Evolutionary conservation across 352 stramenopile genomes (phyloP), one percentile per base, ranked within the genome.

Genomic region (Blastocystis sp.): DNA sequence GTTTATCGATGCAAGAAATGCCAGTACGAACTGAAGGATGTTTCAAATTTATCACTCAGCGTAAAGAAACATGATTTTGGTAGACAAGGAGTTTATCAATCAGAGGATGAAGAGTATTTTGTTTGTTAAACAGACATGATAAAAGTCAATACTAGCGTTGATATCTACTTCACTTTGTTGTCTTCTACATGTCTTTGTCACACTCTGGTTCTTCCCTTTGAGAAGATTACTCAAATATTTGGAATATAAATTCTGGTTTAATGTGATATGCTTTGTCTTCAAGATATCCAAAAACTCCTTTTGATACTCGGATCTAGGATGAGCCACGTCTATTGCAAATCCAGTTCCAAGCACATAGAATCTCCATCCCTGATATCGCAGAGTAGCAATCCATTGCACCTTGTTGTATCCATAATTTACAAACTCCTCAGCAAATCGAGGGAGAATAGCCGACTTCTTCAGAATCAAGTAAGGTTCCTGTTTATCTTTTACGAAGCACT

Each of bases 401-500:
- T 88, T 88, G 29, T 88, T 88, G 34, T 79, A 88, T 13, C 77
- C 77, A 43, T 88, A 88, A n/a, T 88, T 88, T 23, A 76, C 45
- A 53, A 88, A 88, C 29, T 29, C n/a, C 43, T 76, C 62, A 43
- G 75, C 77, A 43, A 88, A 88, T 15, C 26, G 26, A 5, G 77
- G 77, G 4, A 88, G n/a, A 2, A 5, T 8, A 37, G 54, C 29
- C 15, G 56, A 45, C 29, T 77, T 76, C 26, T 13, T 26, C 4
- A 88, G 4, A 39, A 88, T 88, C 62, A 88, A 20, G 50, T 88
- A 88, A 50, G 73, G 73, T 34, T 84, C 73, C 50, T 84, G 73
- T 47, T 84, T 84, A 37, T 84, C 73, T 43, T 84, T 84, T 55
- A 84, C 73, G 41, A 84, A 84, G 26, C 73, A 84, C 6, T 26